A percentile compares a stretch with the other conserved stretches of the same genome.
These are phyloP conservation scores for Tilletia setariae DNA, from an alignment of 1,284 basidiomycete species.

Conservation along the genomic window DNA sequence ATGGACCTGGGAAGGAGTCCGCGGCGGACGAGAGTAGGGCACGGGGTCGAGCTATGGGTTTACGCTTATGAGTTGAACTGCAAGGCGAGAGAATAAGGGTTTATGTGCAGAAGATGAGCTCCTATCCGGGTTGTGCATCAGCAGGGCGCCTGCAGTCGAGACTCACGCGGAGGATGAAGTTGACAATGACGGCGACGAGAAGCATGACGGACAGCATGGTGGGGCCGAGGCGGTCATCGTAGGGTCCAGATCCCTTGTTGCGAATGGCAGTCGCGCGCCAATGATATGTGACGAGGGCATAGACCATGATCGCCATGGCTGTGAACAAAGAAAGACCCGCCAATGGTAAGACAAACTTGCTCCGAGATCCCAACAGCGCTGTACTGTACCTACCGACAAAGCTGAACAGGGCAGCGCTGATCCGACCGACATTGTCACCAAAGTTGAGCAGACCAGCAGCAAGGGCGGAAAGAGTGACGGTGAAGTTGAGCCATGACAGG, in stretches of 20 bases:
- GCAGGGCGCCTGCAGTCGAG: background rate
- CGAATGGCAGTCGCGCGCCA: conserved; percentile 93
- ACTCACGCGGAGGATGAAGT: conserved; percentile 48
- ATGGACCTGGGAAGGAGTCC: no score
- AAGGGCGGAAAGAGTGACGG: conserved; percentile 53
- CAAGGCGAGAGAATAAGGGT: background rate
- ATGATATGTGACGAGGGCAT: conserved; percentile 91
- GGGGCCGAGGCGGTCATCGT: conserved; percentile 88
- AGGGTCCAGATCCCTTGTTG: conserved; percentile 84
- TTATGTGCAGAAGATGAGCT: no score
- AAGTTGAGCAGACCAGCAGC: conserved; percentile 54
- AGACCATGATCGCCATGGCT: conserved; percentile 96
- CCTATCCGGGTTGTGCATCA: no score
- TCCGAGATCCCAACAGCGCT: no score
- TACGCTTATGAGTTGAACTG: background rate
- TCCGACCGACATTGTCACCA: conserved; percentile 68
- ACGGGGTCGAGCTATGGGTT: no score
- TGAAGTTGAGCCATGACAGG: conserved; percentile 55
- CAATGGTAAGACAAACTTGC: no score
- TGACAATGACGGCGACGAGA: conserved; percentile 53
- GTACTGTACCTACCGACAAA: conserved; percentile 80
- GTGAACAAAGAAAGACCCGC: conserved; percentile 15
- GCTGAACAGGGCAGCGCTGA: conserved; percentile 88
- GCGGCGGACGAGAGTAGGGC: no score
- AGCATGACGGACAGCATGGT: conserved; percentile 52